Percentiles rank a stretch among this genome's conserved stretches.
Conservation (phyloP, 164 flowering plant genomes). For the Piper betle region DNA sequence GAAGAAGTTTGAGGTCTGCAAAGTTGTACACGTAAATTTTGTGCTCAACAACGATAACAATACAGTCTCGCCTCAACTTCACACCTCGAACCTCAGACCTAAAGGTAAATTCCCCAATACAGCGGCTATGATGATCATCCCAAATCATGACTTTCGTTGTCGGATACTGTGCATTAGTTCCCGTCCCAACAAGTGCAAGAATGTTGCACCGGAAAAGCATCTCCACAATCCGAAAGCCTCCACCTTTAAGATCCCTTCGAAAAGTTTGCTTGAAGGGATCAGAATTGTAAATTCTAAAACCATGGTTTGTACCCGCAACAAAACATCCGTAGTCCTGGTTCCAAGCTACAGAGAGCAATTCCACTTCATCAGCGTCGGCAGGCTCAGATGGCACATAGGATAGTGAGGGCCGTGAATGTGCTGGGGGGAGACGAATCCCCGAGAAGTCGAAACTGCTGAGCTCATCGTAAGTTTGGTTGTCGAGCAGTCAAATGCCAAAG, state of each 20-base stretch:
- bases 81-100: conserved; percentile 51
- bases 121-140: conserved; percentile 53
- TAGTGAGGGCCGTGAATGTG: conserved; percentile 15
- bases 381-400: conserved; percentile 21
- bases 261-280: conserved; percentile 59
- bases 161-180: conserved; percentile 31
- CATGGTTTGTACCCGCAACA: conserved; percentile 48
- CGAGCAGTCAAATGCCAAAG: not conserved
- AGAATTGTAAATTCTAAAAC: conserved; percentile 51
- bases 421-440: conserved; percentile 13
- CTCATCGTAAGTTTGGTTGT: conserved; percentile 6
- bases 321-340: conserved; percentile 56
- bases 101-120: conserved; percentile 48
- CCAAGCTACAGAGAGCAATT: conserved; percentile 38
- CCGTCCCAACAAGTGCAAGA: conserved; percentile 45
- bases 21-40: conserved; percentile 45
- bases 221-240: conserved; percentile 45
- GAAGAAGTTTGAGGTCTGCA: conserved; percentile 37
- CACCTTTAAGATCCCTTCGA: conserved; percentile 41
- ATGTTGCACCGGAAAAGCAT: conserved; percentile 47
- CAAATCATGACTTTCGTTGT: conserved; percentile 48
- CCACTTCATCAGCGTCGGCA: conserved; percentile 22
- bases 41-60: conserved; percentile 47
- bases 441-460: conserved; percentile 27
- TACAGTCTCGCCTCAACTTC: conserved; percentile 35